Evolutionary conservation across 2,329 filamentous ascomycete species (phyloP), one percentile per base, ranked within the genome.

Genomic region (Talaromyces verruculosus): DNA sequence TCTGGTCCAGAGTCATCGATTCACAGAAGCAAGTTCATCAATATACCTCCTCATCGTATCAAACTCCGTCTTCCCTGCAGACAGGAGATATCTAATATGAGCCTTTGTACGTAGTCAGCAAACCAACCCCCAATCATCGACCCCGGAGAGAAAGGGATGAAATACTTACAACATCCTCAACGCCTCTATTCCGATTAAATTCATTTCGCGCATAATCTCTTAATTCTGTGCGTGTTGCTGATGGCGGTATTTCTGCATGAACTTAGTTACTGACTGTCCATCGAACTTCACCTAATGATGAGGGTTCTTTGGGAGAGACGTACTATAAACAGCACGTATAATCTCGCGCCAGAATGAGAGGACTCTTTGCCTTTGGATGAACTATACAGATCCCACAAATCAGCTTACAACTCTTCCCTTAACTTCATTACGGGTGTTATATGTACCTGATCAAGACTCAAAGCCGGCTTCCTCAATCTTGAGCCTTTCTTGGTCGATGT

Each of bases 41-140:
- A 83, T 78, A 71, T 82, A 82, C 45, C 80, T 75, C 63, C 72
- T 77, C 79, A 82, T 81, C 4, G 74, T 78, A 64, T 82, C 78
- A 59, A 81, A 82, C 67, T 83, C 81, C 1, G 80, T 70, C 67
- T 82, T 82, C 3, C 80, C 81, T 17, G 79, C 77, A 70, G 79
- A 81, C 65, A 81, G 70, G 30, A 83, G 68, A 67, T 82, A 83
- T 67, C 81, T 73, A 61, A 83, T 82, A 72, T 82, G 80, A 4
- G 63, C 68, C 72, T 74, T 30, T 11, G 5, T 5, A 41, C 3
- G 8, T 35, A 15, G 49, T 11, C 33, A 65, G 15, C 39, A 60
- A 37, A 19, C n/a, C 17, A 35, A 2, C 30, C n/a, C n/a, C n/a
- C 17, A 33, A 22, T 19, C 25, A 2, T 25, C 2, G n/a, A 25